phyloP scores from a whole-genome alignment of 495 filamentous ascomycete genomes.

The Hyphodiscus hymeniophilus region DNA sequence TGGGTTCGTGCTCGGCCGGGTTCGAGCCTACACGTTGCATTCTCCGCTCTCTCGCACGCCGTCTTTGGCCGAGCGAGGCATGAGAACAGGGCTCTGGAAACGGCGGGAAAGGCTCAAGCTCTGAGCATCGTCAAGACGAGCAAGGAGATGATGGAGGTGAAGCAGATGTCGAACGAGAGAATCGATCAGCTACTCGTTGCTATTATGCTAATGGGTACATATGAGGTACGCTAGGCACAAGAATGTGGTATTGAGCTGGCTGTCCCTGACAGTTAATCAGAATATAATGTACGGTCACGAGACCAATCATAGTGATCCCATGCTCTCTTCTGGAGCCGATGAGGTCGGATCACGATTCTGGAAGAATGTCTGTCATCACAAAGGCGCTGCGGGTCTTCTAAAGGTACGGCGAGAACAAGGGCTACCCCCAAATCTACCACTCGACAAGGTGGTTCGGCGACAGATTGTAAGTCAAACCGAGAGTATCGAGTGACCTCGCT shows the following conservation, averaged over 20 bases:
- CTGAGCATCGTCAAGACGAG: conserved; percentile 11
- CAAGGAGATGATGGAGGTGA: background rate
- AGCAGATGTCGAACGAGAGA: conserved; percentile 16
- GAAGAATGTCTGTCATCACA: conserved; percentile 20
- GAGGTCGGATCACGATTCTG: conserved; percentile 19
- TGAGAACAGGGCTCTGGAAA: conserved; percentile 7
- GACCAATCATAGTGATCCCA: background rate
- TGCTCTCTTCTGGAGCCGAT: conserved; percentile 1
- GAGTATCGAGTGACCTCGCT: too few species aligned
- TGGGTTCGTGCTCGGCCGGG: conserved; percentile 9
- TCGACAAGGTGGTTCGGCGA: conserved; percentile 23
- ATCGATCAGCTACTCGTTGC: conserved; percentile 26
- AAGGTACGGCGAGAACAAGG: conserved; percentile 19
- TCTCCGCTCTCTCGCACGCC: conserved; percentile 26
- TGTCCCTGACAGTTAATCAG: conserved; percentile 1
- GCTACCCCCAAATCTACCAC: conserved; percentile 15
- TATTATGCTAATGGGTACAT: conserved; percentile 25
- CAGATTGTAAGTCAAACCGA: background rate
- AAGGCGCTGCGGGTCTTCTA: conserved; percentile 22
- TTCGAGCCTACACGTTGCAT: conserved; percentile 25
- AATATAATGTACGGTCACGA: conserved; percentile 13
- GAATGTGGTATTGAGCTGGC: background rate
- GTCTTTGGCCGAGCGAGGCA: conserved; percentile 21
- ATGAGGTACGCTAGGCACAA: conserved; percentile 19
- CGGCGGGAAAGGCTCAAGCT: conserved; percentile 17